phyloP scores from a whole-genome alignment of 2,329 filamentous ascomycete genomes.

The Fusarium longipes region DNA sequence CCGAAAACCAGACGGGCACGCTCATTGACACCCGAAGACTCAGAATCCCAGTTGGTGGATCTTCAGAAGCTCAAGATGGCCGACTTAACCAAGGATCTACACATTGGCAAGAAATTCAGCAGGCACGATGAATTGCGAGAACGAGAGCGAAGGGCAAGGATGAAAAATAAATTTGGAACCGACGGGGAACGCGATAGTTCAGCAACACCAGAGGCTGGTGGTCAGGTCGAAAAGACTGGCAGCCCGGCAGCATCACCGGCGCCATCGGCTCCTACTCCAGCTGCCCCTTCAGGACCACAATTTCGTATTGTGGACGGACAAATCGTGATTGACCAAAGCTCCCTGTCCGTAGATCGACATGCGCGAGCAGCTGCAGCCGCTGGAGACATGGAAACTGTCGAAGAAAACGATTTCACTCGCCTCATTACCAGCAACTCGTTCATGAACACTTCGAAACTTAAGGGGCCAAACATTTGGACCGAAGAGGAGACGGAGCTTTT shows the following conservation, averaged over 20 bases:
- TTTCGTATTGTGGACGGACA: constrained; percentile 77
- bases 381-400: constrained; percentile 69
- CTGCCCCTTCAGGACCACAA: constrained; percentile 59
- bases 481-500: constrained; percentile 78
- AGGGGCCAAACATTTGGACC: constrained; percentile 75
- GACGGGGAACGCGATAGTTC: constrained; percentile 43
- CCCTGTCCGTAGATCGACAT: constrained; percentile 75
- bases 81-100: constrained; percentile 75
- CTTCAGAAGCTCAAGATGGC: constrained; percentile 75
- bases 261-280: constrained; percentile 43
- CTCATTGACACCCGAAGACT: constrained; percentile 70
- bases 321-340: constrained; percentile 76
- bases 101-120: constrained; percentile 79
- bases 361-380: constrained; percentile 66
- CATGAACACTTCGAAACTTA: constrained; percentile 68
- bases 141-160: constrained; percentile 65
- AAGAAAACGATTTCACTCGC: constrained; percentile 82
- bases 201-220: constrained; percentile 35
- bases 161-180: constrained; percentile 48
- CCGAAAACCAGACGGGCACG: constrained; percentile 54
- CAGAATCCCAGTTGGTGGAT: constrained; percentile 72
- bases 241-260: constrained; percentile 43
- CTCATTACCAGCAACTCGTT: constrained; percentile 77
- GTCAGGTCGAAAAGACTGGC: constrained; percentile 34
- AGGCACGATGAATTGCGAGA: constrained; percentile 78